These are phyloP conservation scores for Melampsora abietis-canadensis DNA, from an alignment of 1,284 basidiomycete species.

Conservation along the genomic window DNA sequence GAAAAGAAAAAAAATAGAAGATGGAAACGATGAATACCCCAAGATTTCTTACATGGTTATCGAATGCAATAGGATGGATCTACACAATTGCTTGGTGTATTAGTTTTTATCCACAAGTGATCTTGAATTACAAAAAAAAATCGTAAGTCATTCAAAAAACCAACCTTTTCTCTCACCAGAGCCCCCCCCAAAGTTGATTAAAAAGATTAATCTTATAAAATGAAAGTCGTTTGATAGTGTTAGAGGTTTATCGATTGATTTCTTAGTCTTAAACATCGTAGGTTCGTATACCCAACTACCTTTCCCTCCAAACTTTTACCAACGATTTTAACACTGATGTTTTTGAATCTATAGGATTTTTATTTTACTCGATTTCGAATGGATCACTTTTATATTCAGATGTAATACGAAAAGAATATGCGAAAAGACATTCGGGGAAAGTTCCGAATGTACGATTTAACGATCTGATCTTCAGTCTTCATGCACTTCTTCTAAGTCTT, in stretches of 20 bases:
- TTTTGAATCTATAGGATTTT: no score
- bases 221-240: constrained; percentile 4
- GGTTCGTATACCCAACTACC: not conserved
- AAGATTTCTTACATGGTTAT: constrained; percentile 31
- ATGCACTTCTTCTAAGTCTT: constrained; percentile 26
- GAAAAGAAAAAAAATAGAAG: no score
- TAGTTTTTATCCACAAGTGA: constrained; percentile 51
- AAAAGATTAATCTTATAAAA: not conserved
- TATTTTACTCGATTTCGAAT: constrained; percentile 48
- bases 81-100: constrained; percentile 50
- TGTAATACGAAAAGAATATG: constrained; percentile 47
- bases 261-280: constrained; percentile 48
- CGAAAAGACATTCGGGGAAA: constrained; percentile 1
- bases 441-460: constrained; percentile 45
- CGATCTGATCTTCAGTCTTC: constrained; percentile 29
- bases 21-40: no score
- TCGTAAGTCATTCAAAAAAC: constrained; percentile 31
- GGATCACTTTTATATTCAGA: constrained; percentile 45
- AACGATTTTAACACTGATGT: no score
- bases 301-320: no score
- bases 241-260: constrained; percentile 49
- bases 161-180: not conserved
- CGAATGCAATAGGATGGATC: constrained; percentile 49
- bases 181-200: no score
- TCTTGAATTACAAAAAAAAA: constrained; percentile 45